Evolutionary conservation across 2,329 filamentous ascomycete genomes (phyloP).

Genomic region (Xylogone sp.): DNA sequence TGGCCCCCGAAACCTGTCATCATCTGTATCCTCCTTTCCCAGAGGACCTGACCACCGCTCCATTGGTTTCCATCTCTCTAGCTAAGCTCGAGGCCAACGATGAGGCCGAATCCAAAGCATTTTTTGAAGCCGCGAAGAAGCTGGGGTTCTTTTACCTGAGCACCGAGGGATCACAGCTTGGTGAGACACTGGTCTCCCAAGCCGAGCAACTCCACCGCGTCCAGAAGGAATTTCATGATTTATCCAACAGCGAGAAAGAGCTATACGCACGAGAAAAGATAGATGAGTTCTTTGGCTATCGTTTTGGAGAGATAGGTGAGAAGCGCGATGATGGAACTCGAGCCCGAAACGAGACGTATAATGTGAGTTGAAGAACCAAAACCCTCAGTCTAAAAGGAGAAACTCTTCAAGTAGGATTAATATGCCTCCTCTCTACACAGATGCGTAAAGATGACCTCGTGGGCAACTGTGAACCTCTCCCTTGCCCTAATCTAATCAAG

Average conservation of each 20-base stretch:
- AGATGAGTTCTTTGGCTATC: constrained; percentile 5
- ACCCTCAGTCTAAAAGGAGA: no score
- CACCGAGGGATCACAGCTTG: constrained; percentile 12
- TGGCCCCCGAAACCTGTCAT: not conserved
- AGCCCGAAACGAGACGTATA: constrained; percentile 19
- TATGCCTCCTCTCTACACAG: constrained; percentile 6
- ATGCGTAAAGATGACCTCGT: constrained; percentile 25
- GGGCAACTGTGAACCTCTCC: not conserved
- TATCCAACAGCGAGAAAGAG: constrained; percentile 44
- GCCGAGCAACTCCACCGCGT: constrained; percentile 8
- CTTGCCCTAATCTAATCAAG: constrained; percentile 4
- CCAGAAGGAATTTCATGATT: constrained; percentile 17
- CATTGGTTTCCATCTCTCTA: constrained; percentile 18
- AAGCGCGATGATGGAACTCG: not conserved
- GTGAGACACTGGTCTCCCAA: constrained; percentile 13
- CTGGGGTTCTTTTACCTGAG: constrained; percentile 26
- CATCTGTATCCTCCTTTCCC: constrained; percentile 14
- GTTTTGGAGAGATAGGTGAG: not conserved
- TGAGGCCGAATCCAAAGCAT: constrained; percentile 8
- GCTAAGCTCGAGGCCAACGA: constrained; percentile 7
- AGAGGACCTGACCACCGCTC: constrained; percentile 14
- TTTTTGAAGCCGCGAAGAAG: constrained; percentile 18
- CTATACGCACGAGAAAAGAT: constrained; percentile 42
- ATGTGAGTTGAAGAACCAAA: constrained; percentile 8
- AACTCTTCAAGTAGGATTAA: not conserved